Conservation (phyloP, 495 filamentous ascomycete genomes). For the Penicillium paradoxum region DNA sequence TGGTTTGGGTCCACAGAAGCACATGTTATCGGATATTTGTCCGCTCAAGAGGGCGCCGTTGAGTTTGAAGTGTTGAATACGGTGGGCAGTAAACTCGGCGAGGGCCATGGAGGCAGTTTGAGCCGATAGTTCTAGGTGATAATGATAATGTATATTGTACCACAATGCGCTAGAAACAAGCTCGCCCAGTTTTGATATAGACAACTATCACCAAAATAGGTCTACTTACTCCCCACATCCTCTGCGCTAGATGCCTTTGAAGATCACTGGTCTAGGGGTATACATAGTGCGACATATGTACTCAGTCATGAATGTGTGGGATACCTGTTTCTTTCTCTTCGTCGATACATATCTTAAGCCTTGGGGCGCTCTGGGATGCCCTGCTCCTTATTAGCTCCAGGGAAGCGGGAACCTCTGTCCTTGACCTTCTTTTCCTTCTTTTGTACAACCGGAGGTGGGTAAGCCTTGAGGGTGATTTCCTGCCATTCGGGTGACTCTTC, state of each 20-base stretch:
- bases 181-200: too few species aligned
- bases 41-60: conserved; percentile 16
- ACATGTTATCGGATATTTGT: conserved; percentile 36
- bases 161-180: too few species aligned
- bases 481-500: conserved; percentile 72
- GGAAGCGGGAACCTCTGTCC: conserved; percentile 68
- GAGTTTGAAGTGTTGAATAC: conserved; percentile 31
- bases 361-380: conserved; percentile 18
- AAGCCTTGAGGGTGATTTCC: conserved; percentile 72
- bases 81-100: conserved; percentile 24
- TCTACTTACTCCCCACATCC: too few species aligned
- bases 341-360: background rate
- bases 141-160: background rate
- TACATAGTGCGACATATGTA: too few species aligned
- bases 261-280: too few species aligned
- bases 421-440: conserved; percentile 79
- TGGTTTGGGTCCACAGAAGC: conserved; percentile 44
- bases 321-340: background rate
- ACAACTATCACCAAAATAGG: too few species aligned
- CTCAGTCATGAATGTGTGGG: too few species aligned
- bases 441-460: conserved; percentile 60
- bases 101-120: conserved; percentile 17
- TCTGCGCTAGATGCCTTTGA: too few species aligned
- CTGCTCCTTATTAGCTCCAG: conserved; percentile 41
- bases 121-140: conserved; percentile 9